Percentiles rank a stretch among this genome's conserved stretches.
These are phyloP conservation scores for Elongisporangium anandrum DNA, from an alignment of 352 stramenopile genomes.

Conservation along the genomic window DNA sequence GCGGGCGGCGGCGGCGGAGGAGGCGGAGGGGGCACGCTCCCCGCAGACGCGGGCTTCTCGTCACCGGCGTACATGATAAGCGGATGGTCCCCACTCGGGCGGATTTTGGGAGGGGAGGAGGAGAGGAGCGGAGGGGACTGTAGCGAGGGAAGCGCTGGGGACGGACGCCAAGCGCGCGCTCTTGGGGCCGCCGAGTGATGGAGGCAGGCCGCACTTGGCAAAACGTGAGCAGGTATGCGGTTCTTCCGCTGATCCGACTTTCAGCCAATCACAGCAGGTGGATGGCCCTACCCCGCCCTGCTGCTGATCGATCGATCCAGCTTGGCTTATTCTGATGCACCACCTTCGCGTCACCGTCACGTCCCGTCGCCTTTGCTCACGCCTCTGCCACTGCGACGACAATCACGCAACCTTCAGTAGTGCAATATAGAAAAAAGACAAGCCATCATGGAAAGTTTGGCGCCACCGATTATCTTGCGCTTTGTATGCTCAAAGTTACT, in stretches of 20 bases:
- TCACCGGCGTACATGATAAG: neutral
- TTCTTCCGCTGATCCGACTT: neutral
- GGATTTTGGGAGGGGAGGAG: neutral
- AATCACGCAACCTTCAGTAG: neutral
- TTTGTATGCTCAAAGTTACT: neutral
- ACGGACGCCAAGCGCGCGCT: neutral
- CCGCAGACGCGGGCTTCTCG: neutral
- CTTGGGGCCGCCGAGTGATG: neutral
- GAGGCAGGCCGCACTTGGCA: neutral
- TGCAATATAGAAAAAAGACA: neutral
- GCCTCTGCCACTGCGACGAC: neutral
- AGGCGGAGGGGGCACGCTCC: neutral
- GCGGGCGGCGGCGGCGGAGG: constrained; percentile 2
- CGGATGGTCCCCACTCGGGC: neutral
- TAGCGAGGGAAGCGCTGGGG: neutral
- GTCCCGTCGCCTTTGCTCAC: neutral
- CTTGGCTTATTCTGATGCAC: neutral
- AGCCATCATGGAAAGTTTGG: neutral
- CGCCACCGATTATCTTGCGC: neutral
- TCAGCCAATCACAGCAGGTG: neutral
- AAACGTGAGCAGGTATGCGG: neutral
- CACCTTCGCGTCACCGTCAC: neutral
- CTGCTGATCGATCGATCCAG: neutral
- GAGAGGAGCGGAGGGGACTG: neutral
- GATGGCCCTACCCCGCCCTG: neutral